These are phyloP conservation scores for Paramecium biaurelia DNA, from an alignment of 73 alveolate species.

Conservation along the genomic window DNA sequence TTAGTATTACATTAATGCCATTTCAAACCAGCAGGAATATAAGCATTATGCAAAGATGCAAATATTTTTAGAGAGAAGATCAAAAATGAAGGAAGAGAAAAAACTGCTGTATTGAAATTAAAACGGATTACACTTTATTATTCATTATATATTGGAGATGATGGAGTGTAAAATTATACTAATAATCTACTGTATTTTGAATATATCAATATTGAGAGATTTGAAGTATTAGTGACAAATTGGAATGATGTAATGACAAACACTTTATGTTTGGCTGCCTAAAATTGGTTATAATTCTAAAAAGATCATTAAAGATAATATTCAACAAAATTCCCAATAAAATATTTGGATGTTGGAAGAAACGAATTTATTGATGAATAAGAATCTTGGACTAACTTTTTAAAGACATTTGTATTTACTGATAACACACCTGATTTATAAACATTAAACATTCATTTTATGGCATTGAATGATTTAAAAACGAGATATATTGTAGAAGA, in stretches of 20 bases:
- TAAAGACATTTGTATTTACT: neutral
- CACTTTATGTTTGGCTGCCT: neutral
- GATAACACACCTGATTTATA: neutral
- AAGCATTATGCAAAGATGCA: neutral
- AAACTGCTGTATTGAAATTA: neutral
- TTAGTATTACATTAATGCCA: slow-evolving; percentile 17
- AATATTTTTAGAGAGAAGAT: neutral
- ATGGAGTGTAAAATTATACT: neutral
- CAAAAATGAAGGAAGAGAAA: neutral
- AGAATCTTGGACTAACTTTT: neutral
- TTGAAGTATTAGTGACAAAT: slow-evolving; percentile 1
- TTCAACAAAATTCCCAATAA: neutral
- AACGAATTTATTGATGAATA: neutral
- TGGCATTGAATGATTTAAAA: slow-evolving; percentile 8
- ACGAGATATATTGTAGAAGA: neutral
- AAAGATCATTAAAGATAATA: neutral
- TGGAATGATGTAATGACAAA: neutral
- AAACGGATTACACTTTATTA: neutral
- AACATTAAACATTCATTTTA: slow-evolving; percentile 18
- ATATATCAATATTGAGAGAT: neutral
- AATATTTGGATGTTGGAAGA: neutral
- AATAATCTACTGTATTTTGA: neutral
- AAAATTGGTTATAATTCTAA: neutral
- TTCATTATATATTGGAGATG: slow-evolving; percentile 11
- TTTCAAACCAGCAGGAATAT: neutral